Conservation (phyloP, 2,329 filamentous ascomycete species). For the Rhynchosporium graminicola region DNA sequence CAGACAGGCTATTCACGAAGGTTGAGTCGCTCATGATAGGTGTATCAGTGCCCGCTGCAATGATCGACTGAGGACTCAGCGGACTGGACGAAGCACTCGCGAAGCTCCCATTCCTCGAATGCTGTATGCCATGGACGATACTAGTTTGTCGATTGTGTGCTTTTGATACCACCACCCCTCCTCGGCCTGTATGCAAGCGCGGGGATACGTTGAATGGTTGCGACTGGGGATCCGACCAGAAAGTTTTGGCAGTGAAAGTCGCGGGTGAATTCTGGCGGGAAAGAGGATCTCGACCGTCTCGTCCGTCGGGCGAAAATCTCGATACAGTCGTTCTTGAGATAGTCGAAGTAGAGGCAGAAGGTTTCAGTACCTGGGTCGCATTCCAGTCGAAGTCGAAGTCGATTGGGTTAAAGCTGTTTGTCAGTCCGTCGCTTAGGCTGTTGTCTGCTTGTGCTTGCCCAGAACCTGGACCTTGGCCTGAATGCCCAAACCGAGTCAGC, state of each 20-base stretch:
- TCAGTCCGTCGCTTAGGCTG: conserved; percentile 34
- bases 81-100: conserved; percentile 80
- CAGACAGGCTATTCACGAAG: conserved; percentile 33
- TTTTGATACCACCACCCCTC: conserved; percentile 57
- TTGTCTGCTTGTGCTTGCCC: conserved; percentile 20
- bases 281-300: conserved; percentile 28
- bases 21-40: conserved; percentile 38
- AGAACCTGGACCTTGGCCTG: conserved; percentile 28
- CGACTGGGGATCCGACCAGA: conserved; percentile 32
- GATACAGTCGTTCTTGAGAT: conserved; percentile 26
- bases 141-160: conserved; percentile 89
- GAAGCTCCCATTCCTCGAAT: conserved; percentile 85
- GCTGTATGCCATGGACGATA: conserved; percentile 94
- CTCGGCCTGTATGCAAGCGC: conserved; percentile 31
- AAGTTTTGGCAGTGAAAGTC: conserved; percentile 21
- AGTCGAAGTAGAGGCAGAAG: conserved; percentile 27
- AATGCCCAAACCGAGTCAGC: conserved; percentile 29
- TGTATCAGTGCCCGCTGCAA: conserved; percentile 56
- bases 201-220: conserved; percentile 34
- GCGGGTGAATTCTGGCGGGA: conserved; percentile 29
- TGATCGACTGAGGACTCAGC: conserved; percentile 83
- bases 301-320: conserved; percentile 29
- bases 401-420: conserved; percentile 32
- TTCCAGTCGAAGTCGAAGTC: conserved; percentile 36
- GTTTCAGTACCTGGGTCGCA: conserved; percentile 36